phyloP scores from a whole-genome alignment of 805 yeast genomes.

The Lipomyces yamanashiensis region DNA sequence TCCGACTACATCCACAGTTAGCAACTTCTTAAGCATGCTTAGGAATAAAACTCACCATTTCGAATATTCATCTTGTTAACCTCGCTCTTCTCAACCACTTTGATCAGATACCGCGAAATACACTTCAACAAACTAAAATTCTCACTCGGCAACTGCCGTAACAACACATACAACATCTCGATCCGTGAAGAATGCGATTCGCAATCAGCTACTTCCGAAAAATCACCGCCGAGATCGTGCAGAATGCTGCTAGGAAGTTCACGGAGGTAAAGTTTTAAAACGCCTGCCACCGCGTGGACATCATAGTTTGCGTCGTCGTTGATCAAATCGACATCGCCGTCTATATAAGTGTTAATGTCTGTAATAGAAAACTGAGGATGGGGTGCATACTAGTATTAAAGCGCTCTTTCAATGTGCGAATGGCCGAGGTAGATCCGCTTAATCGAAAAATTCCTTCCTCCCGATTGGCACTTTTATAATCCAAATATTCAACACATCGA shows the following conservation, averaged over 20 bases:
- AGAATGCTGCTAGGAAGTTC: conserved; percentile 74
- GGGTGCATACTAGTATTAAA: conserved; percentile 55
- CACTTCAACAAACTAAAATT: conserved; percentile 65
- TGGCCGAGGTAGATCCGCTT: conserved; percentile 83
- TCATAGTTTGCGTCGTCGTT: conserved; percentile 50
- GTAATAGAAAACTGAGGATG: not conserved
- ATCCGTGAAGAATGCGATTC: conserved; percentile 40
- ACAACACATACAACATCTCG: conserved; percentile 44
- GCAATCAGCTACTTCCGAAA: conserved; percentile 47
- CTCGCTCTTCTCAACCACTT: conserved; percentile 63
- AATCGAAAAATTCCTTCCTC: conserved; percentile 92
- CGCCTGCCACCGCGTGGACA: conserved; percentile 84
- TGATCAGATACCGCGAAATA: conserved; percentile 68
- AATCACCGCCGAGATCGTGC: conserved; percentile 54
- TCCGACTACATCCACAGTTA: conserved; percentile 47
- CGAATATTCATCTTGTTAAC: conserved; percentile 82
- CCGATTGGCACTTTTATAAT: conserved; percentile 67
- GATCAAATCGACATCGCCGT: conserved; percentile 69
- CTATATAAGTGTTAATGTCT: conserved; percentile 25
- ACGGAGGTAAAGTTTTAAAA: conserved; percentile 79
- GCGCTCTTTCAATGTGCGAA: conserved; percentile 66
- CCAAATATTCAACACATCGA: conserved; percentile 72
- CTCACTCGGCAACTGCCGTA: conserved; percentile 53
- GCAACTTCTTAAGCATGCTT: not conserved
- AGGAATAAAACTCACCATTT: conserved; percentile 48